Conservation (phyloP, 139 green algal species). For the Haematococcus lacustris region DNA sequence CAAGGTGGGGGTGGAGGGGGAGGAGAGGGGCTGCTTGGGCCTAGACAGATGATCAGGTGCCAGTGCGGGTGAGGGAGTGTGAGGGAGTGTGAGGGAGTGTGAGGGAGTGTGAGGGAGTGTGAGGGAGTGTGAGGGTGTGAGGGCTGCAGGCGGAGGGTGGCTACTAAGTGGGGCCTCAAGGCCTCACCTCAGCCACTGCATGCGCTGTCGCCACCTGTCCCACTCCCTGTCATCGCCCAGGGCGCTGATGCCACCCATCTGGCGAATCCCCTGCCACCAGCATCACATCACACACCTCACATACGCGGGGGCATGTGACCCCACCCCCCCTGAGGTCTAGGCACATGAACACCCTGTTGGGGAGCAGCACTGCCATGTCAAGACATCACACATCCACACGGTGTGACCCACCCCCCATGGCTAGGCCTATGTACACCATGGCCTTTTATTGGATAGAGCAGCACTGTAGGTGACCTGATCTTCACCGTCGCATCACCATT, state of each 20-base stretch:
- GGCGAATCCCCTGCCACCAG: conserved; percentile 26
- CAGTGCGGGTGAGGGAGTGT: not conserved
- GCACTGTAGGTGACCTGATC: not conserved
- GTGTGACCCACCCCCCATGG: not conserved
- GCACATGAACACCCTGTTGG: not conserved
- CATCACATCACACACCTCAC: too few relatives aligned
- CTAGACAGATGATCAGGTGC: not conserved
- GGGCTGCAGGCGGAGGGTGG: too few relatives aligned
- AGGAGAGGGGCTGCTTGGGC: not conserved
- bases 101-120: too few relatives aligned
- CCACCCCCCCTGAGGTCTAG: too few relatives aligned
- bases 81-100: not conserved
- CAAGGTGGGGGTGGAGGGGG: too few relatives aligned
- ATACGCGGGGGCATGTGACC: not conserved
- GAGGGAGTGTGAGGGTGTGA: too few relatives aligned
- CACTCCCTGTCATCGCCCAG: conserved; percentile 14
- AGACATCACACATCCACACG: not conserved
- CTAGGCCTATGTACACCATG: not conserved
- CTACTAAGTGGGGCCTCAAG: not conserved
- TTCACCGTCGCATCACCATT: not conserved
- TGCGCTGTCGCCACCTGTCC: conserved; percentile 35
- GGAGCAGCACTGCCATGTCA: not conserved
- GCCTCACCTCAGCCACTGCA: conserved; percentile 29
- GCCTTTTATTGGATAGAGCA: not conserved
- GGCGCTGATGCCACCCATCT: conserved; percentile 26